These are phyloP conservation scores for Lipomyces kockii DNA, from an alignment of 805 yeast species.

Conservation along the genomic window DNA sequence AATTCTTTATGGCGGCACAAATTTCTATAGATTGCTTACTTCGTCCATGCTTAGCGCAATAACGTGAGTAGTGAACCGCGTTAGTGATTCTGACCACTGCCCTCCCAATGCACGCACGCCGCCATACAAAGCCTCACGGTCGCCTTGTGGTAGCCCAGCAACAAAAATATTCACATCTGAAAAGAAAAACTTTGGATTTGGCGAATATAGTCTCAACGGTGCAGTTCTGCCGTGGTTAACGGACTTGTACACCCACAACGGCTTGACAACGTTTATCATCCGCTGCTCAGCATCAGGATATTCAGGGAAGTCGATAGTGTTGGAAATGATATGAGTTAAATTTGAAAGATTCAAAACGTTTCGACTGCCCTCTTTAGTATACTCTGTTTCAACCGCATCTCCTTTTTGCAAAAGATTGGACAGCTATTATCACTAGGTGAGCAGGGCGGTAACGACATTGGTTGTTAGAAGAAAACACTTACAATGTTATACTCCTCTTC, in stretches of 20 bases:
- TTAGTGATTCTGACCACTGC: slow-evolving; percentile 62
- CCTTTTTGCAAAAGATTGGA: slow-evolving; percentile 15
- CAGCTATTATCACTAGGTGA: slow-evolving; percentile 4
- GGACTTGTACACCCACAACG: slow-evolving; percentile 64
- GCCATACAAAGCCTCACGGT: slow-evolving; percentile 67
- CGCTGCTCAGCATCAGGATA: slow-evolving; percentile 53
- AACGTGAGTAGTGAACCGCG: slow-evolving; percentile 78
- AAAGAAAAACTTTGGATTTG: slow-evolving; percentile 70
- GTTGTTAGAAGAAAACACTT: not conserved
- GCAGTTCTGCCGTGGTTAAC: slow-evolving; percentile 49
- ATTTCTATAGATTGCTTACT: slow-evolving; percentile 49
- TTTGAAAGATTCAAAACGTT: slow-evolving; percentile 10
- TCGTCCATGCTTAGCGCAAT: slow-evolving; percentile 59
- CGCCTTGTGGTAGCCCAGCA: slow-evolving; percentile 61
- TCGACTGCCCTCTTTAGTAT: not conserved
- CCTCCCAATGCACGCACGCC: slow-evolving; percentile 82
- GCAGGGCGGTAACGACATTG: not conserved
- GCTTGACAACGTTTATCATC: slow-evolving; percentile 69
- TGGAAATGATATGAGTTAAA: slow-evolving; percentile 53
- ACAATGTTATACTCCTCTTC: slow-evolving; percentile 19
- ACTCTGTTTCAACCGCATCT: slow-evolving; percentile 25
- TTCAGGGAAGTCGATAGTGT: slow-evolving; percentile 57
- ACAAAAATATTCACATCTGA: slow-evolving; percentile 65
- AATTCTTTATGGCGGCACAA: not conserved
- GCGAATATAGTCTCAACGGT: slow-evolving; percentile 66